Conservation (phyloP, 139 green algal genomes). For the Picochlorum sp. region DNA sequence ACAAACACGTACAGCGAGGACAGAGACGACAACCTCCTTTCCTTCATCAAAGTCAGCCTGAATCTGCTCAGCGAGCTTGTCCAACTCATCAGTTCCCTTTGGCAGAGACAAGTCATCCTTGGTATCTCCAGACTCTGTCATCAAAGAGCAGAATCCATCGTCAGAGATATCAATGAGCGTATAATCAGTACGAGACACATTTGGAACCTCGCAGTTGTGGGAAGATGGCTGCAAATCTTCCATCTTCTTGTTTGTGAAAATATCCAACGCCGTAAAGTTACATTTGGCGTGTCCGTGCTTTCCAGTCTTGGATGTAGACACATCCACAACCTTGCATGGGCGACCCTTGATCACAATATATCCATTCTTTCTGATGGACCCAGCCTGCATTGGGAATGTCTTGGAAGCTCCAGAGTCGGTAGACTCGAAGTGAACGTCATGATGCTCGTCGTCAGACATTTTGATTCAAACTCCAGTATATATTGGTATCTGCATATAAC, state of each 20-base stretch:
- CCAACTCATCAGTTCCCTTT: conserved; percentile 77
- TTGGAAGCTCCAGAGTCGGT: conserved; percentile 49
- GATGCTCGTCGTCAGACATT: conserved; percentile 41
- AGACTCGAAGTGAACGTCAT: conserved; percentile 62
- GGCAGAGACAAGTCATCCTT: conserved; percentile 95
- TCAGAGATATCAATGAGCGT: conserved; percentile 92
- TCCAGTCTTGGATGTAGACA: conserved; percentile 99
- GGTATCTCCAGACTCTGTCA: conserved; percentile 84
- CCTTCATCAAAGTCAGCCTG: conserved; percentile 70
- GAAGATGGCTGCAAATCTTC: conserved; percentile 96
- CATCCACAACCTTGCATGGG: conserved; percentile 97
- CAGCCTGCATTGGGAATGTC: conserved; percentile 88
- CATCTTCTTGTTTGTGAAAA: conserved; percentile 98
- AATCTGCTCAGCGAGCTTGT: conserved; percentile 78
- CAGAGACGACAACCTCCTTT: conserved; percentile 88
- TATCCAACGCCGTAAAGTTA: conserved; percentile 92
- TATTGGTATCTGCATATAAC: too few relatives aligned
- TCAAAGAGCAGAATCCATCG: conserved; percentile 91
- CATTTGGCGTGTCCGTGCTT: conserved; percentile 99
- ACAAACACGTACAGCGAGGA: conserved; percentile 66
- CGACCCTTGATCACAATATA: conserved; percentile 92
- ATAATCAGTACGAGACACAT: conserved; percentile 85
- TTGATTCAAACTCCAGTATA: not conserved
- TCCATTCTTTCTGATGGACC: conserved; percentile 92
- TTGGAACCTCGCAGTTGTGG: conserved; percentile 87